Evolutionary conservation across 179 eudicot species (phyloP), one percentile per base, ranked within the genome.

Genomic region (Amaranthus tricolor): DNA sequence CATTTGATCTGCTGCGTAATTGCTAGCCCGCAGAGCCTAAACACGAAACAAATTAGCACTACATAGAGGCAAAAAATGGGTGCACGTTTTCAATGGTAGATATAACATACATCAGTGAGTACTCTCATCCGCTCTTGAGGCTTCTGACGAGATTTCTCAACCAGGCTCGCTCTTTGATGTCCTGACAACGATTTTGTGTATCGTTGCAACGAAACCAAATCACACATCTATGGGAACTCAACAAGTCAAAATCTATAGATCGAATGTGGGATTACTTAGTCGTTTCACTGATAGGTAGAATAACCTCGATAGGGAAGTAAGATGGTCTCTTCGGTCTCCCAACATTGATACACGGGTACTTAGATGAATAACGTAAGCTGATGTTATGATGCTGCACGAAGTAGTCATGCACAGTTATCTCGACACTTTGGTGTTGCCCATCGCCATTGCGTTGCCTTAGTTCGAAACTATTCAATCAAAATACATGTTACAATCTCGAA

Each of bases 111-210:
- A 82, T 86, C 87, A 71, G 75, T 84, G 53, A 91, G 80, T 50
- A 79, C 83, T 16, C 76, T 74, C 94, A 85, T 91, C 74, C 97
- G 82, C 62, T 91, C 94, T 13, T 78, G 86, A 0, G 97, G 97
- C 82, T 91, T 91, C 52, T 91, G 97, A 14, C 94, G 85, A 2
- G 97, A 91, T 68, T 89, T 89, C 85, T 91, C 97, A 59, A 89
- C 97, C 14, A 90, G 74, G 0, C 87, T 86, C 12, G 95, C 82
- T 56, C 97, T 69, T 75, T 90, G 97, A 55, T 85, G 53, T 7
- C 91, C 87, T 14, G 89, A 80, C 24, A 92, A 72, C 10, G 95
- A 83, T 79, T 88, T 89, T 5, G 96, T 89, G 48, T 90, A 89
- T 0, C 94, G 84, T 86, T 93, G 94, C 71, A 90, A 74, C 0